Conservation (phyloP, 2,329 filamentous ascomycete species). For the Pestalotiopsis sp. region DNA sequence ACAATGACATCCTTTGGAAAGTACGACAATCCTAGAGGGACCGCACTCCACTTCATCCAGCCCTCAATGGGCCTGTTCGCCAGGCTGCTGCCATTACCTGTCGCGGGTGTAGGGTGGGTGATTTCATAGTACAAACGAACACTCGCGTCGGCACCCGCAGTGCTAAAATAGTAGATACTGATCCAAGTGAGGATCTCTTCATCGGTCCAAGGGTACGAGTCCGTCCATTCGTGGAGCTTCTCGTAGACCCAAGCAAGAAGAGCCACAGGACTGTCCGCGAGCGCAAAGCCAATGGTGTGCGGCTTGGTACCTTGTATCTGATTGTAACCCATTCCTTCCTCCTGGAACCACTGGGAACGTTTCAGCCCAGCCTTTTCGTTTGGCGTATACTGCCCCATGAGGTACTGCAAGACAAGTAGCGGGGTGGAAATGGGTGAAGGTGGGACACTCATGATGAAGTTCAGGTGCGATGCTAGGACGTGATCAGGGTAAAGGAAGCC, state of each 20-base stretch:
- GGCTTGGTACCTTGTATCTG: constrained; percentile 68
- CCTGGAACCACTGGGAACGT: constrained; percentile 58
- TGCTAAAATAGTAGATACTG: constrained; percentile 72
- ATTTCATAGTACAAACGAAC: constrained; percentile 75
- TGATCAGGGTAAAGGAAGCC: constrained; percentile 59
- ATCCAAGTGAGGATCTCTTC: constrained; percentile 79
- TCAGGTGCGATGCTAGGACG: constrained; percentile 64
- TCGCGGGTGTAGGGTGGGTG: constrained; percentile 34
- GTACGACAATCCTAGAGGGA: constrained; percentile 47
- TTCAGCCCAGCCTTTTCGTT: constrained; percentile 54
- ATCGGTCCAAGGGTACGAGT: constrained; percentile 72
- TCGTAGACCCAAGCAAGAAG: constrained; percentile 81
- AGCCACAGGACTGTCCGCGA: constrained; percentile 71
- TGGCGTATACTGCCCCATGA: constrained; percentile 54
- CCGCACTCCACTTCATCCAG: constrained; percentile 29
- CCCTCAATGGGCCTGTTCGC: constrained; percentile 22
- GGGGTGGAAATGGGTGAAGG: constrained; percentile 57
- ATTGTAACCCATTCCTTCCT: constrained; percentile 62
- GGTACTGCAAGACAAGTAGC: constrained; percentile 57
- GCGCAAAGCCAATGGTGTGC: constrained; percentile 70
- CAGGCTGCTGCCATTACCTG: constrained; percentile 22
- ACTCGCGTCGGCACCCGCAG: constrained; percentile 67
- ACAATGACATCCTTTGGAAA: constrained; percentile 62
- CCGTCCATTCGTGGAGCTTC: constrained; percentile 78
- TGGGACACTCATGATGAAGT: constrained; percentile 49